Evolutionary conservation across 305 asterid genomes (phyloP), one percentile per base, ranked within the genome.

Genomic region (Fraxinus velutina): DNA sequence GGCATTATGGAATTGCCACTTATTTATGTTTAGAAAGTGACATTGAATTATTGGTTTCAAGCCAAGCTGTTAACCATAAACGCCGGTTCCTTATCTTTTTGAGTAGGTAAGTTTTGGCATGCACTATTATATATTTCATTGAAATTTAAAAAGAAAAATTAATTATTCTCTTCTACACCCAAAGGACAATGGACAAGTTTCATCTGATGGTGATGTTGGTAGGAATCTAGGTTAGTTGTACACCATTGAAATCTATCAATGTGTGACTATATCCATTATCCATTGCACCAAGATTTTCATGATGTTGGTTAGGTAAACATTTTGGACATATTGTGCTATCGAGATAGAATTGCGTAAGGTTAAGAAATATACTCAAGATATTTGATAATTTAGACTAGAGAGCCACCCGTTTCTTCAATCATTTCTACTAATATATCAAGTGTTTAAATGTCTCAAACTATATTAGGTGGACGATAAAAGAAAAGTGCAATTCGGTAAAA

Each of bases 1-100:
- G 74, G 74, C 37, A 68, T 39, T 27, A 68, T 68, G 74, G 74
- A 68, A 68, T 13, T 68, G 9, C 37, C 37, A 29, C 74, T 68
- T 24, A 13, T 29, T 68, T 68, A 13, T 27, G 74, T 68, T 68
- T 68, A 4, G 74, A 68, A 68, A 68, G 39, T 29, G 74, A 68
- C 34, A 27, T 29, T 12, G 74, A 29, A 29, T 68, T 68, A 68
- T 27, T 68, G 39, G 37, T 68, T 29, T 68, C 37, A 29, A 29
- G 74, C 74, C 74, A 68, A 68, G 74, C 74, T 29, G 74, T 68
- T 68, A 68, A 27, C 74, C 37, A 68, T 68, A 68, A 5, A 68
- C 39, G 74, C 39, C 9, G 22, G 19, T 68, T 29, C 74, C 74
- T 68, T 68, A 68, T 12, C 37, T 29, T 29, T 52, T 52, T 4